Evolutionary conservation across 129 eudicot genomes (phyloP).

Genomic region (Daucus carota): DNA sequence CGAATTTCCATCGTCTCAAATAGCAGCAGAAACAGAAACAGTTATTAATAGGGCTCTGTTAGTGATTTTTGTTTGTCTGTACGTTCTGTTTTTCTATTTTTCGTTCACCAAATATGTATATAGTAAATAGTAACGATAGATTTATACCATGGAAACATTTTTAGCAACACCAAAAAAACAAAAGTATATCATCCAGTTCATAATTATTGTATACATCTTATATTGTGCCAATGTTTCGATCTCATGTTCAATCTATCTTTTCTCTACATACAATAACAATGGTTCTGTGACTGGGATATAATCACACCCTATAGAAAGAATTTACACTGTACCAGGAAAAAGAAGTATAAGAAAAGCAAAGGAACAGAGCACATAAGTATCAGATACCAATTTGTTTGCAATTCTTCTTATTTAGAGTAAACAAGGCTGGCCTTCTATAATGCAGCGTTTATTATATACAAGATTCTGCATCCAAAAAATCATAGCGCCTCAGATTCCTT

Average conservation of each 20-base stretch:
- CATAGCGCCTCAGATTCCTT: slow-evolving; percentile 10
- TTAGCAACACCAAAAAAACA: not conserved
- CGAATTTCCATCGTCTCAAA: slow-evolving; percentile 72
- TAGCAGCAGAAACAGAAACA: slow-evolving; percentile 27
- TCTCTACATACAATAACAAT: not conserved
- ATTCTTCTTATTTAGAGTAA: no score
- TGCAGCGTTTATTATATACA: not conserved
- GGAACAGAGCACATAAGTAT: not conserved
- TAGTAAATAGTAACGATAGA: no score
- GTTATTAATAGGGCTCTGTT: slow-evolving; percentile 1
- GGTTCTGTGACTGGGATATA: no score
- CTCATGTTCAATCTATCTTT: not conserved
- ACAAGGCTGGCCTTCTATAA: no score
- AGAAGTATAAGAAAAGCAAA: no score
- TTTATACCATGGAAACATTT: no score
- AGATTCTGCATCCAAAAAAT: not conserved
- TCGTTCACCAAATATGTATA: slow-evolving; percentile 6
- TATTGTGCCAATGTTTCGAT: not conserved
- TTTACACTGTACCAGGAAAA: no score
- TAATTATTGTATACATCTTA: not conserved
- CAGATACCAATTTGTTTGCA: no score
- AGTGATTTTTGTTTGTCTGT: no score
- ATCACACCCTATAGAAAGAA: no score
- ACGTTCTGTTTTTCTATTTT: slow-evolving; percentile 1
- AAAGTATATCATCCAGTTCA: not conserved